Percentiles rank a stretch among this genome's conserved stretches.
Conservation (phyloP, 1,284 basidiomycete species). For the Erythrobasidium hasegawianum region DNA sequence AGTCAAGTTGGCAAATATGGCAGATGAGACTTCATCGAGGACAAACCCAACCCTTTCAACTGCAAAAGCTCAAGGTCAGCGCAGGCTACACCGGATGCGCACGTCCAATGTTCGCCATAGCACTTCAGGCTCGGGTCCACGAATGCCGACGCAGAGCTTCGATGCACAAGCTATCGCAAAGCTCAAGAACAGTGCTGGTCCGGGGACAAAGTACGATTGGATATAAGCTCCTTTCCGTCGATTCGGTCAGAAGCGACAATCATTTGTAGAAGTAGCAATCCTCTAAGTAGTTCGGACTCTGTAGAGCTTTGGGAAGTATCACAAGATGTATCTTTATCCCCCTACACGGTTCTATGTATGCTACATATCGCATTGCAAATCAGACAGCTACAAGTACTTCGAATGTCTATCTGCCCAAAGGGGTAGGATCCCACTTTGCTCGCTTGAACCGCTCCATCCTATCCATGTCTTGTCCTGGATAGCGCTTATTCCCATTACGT, state of each 20-base stretch:
- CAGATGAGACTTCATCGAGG: background rate
- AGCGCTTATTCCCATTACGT: conserved; percentile 4
- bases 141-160: conserved; percentile 22
- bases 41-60: background rate
- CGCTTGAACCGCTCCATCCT: conserved; percentile 34
- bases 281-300: background rate
- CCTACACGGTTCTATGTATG: background rate
- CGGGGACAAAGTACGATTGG: conserved; percentile 17
- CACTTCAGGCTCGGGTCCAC: background rate
- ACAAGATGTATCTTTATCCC: conserved; percentile 10
- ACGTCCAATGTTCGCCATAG: background rate
- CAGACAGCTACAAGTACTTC: background rate
- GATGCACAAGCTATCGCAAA: conserved; percentile 18
- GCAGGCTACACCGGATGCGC: background rate
- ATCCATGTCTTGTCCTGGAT: conserved; percentile 31
- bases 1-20: background rate
- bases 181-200: conserved; percentile 11
- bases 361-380: too few relatives aligned
- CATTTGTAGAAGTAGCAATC: background rate
- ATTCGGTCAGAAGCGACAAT: too few relatives aligned
- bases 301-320: background rate
- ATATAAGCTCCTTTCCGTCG: conserved; percentile 6
- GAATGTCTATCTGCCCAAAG: background rate
- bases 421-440: conserved; percentile 38
- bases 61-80: conserved; percentile 1